A percentile compares a stretch with the other conserved stretches of the same genome.
phyloP scores from a whole-genome alignment of 1,284 basidiomycete species.

The Microbotryomycetes sp. region DNA sequence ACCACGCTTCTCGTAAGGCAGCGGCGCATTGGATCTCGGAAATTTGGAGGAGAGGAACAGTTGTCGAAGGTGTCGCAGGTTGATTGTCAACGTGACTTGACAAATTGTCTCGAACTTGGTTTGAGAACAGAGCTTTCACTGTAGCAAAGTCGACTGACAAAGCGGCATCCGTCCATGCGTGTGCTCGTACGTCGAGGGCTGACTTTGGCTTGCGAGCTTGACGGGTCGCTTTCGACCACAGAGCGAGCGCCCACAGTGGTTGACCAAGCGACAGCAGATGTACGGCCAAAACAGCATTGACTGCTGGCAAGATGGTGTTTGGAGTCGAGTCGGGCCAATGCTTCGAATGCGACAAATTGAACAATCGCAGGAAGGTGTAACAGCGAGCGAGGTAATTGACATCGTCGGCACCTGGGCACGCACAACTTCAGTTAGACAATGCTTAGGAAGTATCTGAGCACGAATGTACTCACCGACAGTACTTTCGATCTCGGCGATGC shows the following conservation, averaged over 20 bases:
- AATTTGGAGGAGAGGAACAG: conserved; percentile 30
- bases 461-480: conserved; percentile 19
- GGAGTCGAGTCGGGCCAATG: conserved; percentile 24
- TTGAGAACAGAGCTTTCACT: conserved; percentile 14
- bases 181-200: conserved; percentile 3
- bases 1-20: conserved; percentile 30
- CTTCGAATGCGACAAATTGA: conserved; percentile 30
- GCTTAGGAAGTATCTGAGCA: neutral
- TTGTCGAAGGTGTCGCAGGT: conserved; percentile 10
- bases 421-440: neutral
- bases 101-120: conserved; percentile 1
- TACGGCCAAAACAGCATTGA: conserved; percentile 28
- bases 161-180: conserved; percentile 30
- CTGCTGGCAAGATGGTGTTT: conserved; percentile 14
- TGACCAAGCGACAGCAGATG: conserved; percentile 21
- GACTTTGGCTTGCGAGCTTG: conserved; percentile 18
- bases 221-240: conserved; percentile 23
- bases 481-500: conserved; percentile 34
- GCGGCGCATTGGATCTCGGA: conserved; percentile 27
- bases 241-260: conserved; percentile 14
- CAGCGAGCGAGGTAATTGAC: conserved; percentile 22
- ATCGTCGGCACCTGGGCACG: conserved; percentile 12
- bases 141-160: conserved; percentile 22
- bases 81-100: conserved; percentile 2
- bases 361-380: conserved; percentile 32